These are phyloP conservation scores for Ophiostoma sp. DNA, from an alignment of 2,329 filamentous ascomycete genomes.

Conservation along the genomic window DNA sequence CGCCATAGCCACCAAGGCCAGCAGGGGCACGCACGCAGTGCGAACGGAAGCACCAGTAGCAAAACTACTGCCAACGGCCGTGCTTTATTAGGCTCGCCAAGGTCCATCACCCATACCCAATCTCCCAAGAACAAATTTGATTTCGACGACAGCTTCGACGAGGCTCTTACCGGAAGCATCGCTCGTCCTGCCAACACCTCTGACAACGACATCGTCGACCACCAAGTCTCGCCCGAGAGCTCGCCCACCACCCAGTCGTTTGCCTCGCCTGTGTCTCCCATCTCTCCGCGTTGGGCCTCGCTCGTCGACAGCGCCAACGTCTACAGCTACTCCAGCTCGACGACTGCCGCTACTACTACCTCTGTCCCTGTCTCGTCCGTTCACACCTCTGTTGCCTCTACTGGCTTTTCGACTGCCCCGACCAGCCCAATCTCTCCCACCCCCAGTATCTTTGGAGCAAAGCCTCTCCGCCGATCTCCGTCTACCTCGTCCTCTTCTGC, in stretches of 20 bases:
- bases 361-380: constrained; percentile 17
- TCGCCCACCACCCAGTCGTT: constrained; percentile 10
- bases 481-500: constrained; percentile 28
- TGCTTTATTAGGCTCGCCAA: constrained; percentile 16
- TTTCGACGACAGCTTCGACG: constrained; percentile 23
- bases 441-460: constrained; percentile 16
- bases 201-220: constrained; percentile 14
- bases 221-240: constrained; percentile 7
- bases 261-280: constrained; percentile 33
- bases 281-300: constrained; percentile 46
- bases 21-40: neutral
- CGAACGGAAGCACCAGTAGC: constrained; percentile 11
- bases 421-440: constrained; percentile 23
- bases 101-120: constrained; percentile 7
- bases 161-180: constrained; percentile 16
- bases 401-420: constrained; percentile 23
- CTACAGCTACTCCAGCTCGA: constrained; percentile 29
- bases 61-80: constrained; percentile 13
- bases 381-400: constrained; percentile 22
- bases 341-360: constrained; percentile 14
- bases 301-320: constrained; percentile 31
- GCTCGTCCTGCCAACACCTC: constrained; percentile 9
- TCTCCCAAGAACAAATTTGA: constrained; percentile 18
- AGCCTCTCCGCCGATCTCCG: constrained; percentile 24
- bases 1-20: constrained; percentile 16